A percentile compares a stretch with the other conserved stretches of the same genome.
phyloP scores from a whole-genome alignment of 768 basidiomycete genomes.

The Suillus variegatus region DNA sequence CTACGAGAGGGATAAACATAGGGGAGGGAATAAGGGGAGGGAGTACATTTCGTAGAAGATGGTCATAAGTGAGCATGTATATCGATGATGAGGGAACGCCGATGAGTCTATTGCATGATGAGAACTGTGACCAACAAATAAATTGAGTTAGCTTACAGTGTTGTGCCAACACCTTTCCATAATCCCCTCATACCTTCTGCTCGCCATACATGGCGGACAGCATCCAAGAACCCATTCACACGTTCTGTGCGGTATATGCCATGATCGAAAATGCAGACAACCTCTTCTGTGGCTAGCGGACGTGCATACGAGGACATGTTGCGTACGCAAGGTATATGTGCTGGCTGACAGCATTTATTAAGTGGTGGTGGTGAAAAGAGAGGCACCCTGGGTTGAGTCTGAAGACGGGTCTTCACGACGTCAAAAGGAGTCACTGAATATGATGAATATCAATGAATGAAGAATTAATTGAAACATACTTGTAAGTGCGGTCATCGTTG shows the following conservation, averaged over 20 bases:
- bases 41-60: conserved; percentile 65
- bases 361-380: conserved; percentile 55
- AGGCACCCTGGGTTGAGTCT: conserved; percentile 76
- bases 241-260: conserved; percentile 70
- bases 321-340: conserved; percentile 55
- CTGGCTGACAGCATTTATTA: conserved; percentile 72
- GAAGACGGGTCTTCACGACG: conserved; percentile 94
- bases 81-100: conserved; percentile 89
- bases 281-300: conserved; percentile 54
- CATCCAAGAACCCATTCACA: conserved; percentile 85
- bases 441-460: conserved; percentile 10
- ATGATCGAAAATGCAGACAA: conserved; percentile 81
- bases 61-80: conserved; percentile 97
- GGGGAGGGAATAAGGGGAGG: conserved; percentile 59
- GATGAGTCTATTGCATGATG: conserved; percentile 59
- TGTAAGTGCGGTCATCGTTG: conserved; percentile 79
- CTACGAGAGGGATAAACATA: conserved; percentile 65
- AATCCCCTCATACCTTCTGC: conserved; percentile 83
- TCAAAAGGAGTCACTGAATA: conserved; percentile 96
- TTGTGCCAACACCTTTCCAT: conserved; percentile 95
- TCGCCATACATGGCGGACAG: conserved; percentile 74
- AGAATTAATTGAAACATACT: conserved; percentile 45
- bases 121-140: conserved; percentile 2
- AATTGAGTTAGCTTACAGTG: conserved; percentile 59
- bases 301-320: conserved; percentile 76